A percentile compares a stretch with the other conserved stretches of the same genome.
Evolutionary conservation across 768 basidiomycete species (phyloP).

Genomic region (Boletus rex-veris): DNA sequence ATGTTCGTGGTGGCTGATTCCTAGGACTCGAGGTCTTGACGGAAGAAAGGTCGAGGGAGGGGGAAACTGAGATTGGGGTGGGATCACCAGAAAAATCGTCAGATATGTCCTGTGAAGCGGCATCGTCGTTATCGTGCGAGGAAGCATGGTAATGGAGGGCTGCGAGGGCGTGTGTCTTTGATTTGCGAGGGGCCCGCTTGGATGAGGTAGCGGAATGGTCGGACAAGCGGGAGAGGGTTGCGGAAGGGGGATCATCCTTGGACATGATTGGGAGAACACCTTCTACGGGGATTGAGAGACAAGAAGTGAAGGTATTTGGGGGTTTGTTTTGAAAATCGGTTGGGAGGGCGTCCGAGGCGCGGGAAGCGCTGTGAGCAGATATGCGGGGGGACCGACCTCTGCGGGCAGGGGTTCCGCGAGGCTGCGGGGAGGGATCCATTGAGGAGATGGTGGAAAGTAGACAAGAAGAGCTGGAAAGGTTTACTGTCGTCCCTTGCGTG

Average conservation of each 20-base stretch:
- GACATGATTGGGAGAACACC: slow-evolving; percentile 64
- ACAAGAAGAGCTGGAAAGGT: slow-evolving; percentile 8
- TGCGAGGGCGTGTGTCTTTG: slow-evolving; percentile 82
- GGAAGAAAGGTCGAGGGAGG: slow-evolving; percentile 61
- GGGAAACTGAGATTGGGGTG: slow-evolving; percentile 59
- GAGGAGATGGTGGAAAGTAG: slow-evolving; percentile 38
- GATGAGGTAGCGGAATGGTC: slow-evolving; percentile 43
- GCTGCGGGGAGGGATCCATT: slow-evolving; percentile 41
- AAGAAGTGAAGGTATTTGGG: slow-evolving; percentile 53
- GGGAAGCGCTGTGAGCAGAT: slow-evolving; percentile 42
- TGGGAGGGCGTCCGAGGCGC: slow-evolving; percentile 42
- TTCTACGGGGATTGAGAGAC: slow-evolving; percentile 73
- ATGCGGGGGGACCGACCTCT: slow-evolving; percentile 61
- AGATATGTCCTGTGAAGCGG: slow-evolving; percentile 35
- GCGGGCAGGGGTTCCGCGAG: slow-evolving; percentile 60
- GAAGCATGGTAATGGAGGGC: slow-evolving; percentile 69
- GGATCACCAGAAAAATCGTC: slow-evolving; percentile 48
- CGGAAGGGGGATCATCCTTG: slow-evolving; percentile 38
- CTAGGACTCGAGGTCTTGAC: slow-evolving; percentile 65
- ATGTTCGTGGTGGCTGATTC: slow-evolving; percentile 36
- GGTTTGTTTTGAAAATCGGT: slow-evolving; percentile 50
- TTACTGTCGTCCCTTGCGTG: slow-evolving; percentile 23
- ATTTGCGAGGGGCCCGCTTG: slow-evolving; percentile 81
- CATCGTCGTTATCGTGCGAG: slow-evolving; percentile 52
- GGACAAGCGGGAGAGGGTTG: slow-evolving; percentile 32